These are phyloP conservation scores for Cordyceps tenuipes DNA, from an alignment of 2,329 filamentous ascomycete species.

Conservation along the genomic window DNA sequence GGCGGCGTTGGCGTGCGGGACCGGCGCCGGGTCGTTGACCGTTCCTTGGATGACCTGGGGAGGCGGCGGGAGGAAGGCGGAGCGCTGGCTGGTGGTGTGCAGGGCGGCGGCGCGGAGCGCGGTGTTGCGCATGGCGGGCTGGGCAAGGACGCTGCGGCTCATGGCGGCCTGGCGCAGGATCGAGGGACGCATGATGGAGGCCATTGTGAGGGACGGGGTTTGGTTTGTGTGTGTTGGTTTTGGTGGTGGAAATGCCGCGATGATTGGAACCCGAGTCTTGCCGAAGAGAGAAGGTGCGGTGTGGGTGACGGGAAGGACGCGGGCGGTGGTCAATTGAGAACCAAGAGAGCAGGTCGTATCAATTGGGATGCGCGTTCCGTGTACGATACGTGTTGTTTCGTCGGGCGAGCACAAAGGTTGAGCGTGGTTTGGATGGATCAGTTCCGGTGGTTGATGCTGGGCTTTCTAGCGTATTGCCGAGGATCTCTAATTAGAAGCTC, in stretches of 20 bases:
- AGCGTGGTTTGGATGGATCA: conserved; percentile 8
- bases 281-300: neutral
- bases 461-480: conserved; percentile 36
- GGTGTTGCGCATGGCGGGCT: conserved; percentile 27
- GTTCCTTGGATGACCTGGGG: conserved; percentile 73
- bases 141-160: conserved; percentile 30
- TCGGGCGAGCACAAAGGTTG: conserved; percentile 9
- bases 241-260: conserved; percentile 5
- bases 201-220: conserved; percentile 35
- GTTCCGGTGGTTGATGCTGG: conserved; percentile 3
- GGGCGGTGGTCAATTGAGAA: neutral
- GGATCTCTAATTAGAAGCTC: conserved; percentile 36
- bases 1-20: conserved; percentile 63
- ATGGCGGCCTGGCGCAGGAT: conserved; percentile 46
- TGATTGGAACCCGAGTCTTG: conserved; percentile 8
- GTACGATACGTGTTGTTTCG: neutral
- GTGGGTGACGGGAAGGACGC: neutral
- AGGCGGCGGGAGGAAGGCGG: conserved; percentile 76
- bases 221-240: neutral
- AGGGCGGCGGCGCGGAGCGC: conserved; percentile 59
- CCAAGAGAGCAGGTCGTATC: neutral
- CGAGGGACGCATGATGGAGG: conserved; percentile 46
- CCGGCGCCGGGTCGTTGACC: conserved; percentile 77
- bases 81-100: conserved; percentile 68
- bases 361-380: neutral